Conservation (phyloP, 1,284 basidiomycete species). For the Trichosporon sp. region DNA sequence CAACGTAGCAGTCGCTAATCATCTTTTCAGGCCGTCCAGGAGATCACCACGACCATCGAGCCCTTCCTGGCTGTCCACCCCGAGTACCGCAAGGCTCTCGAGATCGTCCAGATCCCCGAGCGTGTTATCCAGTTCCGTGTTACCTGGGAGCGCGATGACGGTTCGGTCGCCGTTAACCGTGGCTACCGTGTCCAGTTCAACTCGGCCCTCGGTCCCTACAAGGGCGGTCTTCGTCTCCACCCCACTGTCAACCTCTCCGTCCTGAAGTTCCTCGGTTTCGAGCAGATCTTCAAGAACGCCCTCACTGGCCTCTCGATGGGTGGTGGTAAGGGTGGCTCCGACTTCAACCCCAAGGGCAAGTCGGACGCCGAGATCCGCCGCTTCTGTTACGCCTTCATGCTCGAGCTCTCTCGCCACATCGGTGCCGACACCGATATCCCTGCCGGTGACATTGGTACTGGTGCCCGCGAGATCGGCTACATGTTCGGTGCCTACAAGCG, state of each 20-base stretch:
- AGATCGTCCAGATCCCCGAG: slow-evolving; percentile 65
- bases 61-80: slow-evolving; percentile 66
- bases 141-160: slow-evolving; percentile 71
- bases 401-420: slow-evolving; percentile 65
- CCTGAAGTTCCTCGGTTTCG: slow-evolving; percentile 79
- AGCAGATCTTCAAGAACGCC: slow-evolving; percentile 79
- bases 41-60: slow-evolving; percentile 61
- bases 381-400: slow-evolving; percentile 65
- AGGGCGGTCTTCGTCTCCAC: slow-evolving; percentile 74
- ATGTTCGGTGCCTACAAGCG: slow-evolving; percentile 71
- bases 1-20: neutral
- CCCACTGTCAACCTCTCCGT: slow-evolving; percentile 76
- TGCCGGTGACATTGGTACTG: slow-evolving; percentile 68
- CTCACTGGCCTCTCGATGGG: slow-evolving; percentile 73
- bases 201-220: slow-evolving; percentile 76
- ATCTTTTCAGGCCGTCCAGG: slow-evolving; percentile 53
- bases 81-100: slow-evolving; percentile 65
- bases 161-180: slow-evolving; percentile 63
- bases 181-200: slow-evolving; percentile 78
- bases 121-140: slow-evolving; percentile 72
- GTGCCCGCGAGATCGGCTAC: slow-evolving; percentile 65
- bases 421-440: slow-evolving; percentile 72
- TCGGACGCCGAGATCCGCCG: slow-evolving; percentile 68
- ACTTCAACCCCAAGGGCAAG: slow-evolving; percentile 79
- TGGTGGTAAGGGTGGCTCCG: slow-evolving; percentile 64